Evolutionary conservation across 306 rosid species (phyloP).

Genomic region (Phaseolus lunatus): DNA sequence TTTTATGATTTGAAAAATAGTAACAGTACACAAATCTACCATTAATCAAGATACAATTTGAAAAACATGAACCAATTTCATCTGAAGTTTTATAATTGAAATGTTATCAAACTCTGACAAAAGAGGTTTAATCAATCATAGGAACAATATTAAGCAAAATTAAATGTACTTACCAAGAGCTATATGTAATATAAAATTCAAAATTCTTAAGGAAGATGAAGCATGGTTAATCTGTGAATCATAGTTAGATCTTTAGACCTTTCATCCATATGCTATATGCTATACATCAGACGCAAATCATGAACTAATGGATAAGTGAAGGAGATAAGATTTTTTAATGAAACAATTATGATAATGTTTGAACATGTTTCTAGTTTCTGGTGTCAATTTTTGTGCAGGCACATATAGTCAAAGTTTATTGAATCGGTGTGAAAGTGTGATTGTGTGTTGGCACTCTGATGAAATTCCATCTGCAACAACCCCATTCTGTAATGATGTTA

Average conservation of each 20-base stretch:
- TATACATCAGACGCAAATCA: too few species aligned
- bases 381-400: too few species aligned
- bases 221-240: neutral
- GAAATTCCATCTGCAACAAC: neutral
- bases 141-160: neutral
- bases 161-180: neutral
- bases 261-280: too few species aligned
- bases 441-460: neutral
- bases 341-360: neutral
- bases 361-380: neutral
- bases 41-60: too few species aligned
- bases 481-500: conserved; percentile 20
- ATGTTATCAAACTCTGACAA: too few species aligned
- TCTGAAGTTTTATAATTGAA: too few species aligned
- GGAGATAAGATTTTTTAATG: neutral
- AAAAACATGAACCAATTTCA: too few species aligned
- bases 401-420: too few species aligned
- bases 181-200: neutral
- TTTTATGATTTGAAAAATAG: too few species aligned
- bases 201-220: conserved; percentile 14
- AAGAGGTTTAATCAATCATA: neutral
- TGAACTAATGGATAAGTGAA: neutral
- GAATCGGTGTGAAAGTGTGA: too few species aligned
- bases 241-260: too few species aligned
- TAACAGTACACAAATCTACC: too few species aligned